A percentile compares a stretch with the other conserved stretches of the same genome.
phyloP scores from a whole-genome alignment of 106 monocot species.

The Apostasia ramifera region DNA sequence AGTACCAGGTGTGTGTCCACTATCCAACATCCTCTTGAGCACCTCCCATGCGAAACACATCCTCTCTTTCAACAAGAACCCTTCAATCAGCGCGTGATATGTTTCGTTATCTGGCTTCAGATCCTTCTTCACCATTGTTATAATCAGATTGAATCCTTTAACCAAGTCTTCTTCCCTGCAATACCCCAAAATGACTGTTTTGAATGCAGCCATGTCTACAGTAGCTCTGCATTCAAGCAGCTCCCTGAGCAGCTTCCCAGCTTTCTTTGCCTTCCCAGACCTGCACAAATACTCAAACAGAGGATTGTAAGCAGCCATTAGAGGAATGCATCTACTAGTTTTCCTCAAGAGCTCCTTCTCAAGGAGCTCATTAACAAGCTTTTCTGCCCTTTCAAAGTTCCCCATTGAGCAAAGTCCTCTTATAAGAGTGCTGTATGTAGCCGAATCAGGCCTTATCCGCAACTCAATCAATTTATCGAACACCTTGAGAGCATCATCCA shows the following conservation, averaged over 20 bases:
- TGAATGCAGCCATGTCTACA: conserved; percentile 68
- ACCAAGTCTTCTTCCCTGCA: conserved; percentile 49
- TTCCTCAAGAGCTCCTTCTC: conserved; percentile 52
- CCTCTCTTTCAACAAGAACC: conserved; percentile 38
- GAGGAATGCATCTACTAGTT: conserved; percentile 40
- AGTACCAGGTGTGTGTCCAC: conserved; percentile 62
- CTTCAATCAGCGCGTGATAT: conserved; percentile 44
- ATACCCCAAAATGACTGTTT: conserved; percentile 66
- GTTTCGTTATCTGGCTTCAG: conserved; percentile 55
- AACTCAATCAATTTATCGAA: conserved; percentile 53
- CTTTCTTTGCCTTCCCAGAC: conserved; percentile 65
- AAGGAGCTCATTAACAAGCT: conserved; percentile 59
- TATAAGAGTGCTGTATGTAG: conserved; percentile 70
- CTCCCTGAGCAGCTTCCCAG: conserved; percentile 46
- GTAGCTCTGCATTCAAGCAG: conserved; percentile 47
- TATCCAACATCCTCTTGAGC: conserved; percentile 60
- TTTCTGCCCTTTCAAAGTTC: conserved; percentile 52
- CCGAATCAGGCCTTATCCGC: conserved; percentile 65
- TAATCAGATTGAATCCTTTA: conserved; percentile 50
- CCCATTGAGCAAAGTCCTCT: conserved; percentile 38
- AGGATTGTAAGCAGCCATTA: conserved; percentile 80
- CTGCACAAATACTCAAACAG: conserved; percentile 57
- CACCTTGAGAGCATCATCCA: conserved; percentile 63
- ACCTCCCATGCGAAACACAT: conserved; percentile 44
- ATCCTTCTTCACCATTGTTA: conserved; percentile 59